These are phyloP conservation scores for Pyrenochaeta sp. DNA, from an alignment of 2,329 filamentous ascomycete genomes.

Conservation along the genomic window DNA sequence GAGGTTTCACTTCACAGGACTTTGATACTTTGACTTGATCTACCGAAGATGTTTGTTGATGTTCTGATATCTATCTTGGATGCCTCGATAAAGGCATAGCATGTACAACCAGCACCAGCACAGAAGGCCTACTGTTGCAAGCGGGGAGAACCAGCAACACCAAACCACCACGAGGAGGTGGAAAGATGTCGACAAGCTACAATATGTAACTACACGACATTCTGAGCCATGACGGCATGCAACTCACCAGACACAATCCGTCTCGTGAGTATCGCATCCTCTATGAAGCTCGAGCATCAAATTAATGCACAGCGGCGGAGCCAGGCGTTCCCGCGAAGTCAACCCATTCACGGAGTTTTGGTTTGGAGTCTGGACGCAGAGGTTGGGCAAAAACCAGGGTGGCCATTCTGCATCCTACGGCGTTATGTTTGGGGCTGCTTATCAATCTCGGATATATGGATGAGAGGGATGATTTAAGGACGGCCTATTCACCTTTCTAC, in stretches of 20 bases:
- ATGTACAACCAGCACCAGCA: background rate
- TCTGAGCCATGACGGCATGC: background rate
- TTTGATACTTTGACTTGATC: background rate
- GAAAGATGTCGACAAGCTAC: background rate
- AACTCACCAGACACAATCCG: background rate
- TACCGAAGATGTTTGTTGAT: background rate
- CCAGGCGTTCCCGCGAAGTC: background rate
- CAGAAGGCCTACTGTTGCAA: background rate
- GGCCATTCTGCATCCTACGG: background rate
- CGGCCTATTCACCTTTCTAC: background rate
- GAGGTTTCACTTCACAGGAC: constrained; percentile 40
- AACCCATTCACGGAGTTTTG: background rate
- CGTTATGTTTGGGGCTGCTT: background rate
- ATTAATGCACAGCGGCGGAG: background rate
- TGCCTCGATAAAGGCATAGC: background rate
- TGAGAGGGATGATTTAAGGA: background rate
- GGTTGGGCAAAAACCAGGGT: background rate
- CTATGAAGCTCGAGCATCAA: background rate
- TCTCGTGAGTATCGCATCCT: background rate
- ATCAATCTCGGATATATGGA: background rate
- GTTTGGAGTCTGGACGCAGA: background rate
- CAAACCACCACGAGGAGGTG: background rate
- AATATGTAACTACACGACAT: background rate
- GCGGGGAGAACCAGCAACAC: background rate
- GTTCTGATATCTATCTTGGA: background rate